Conservation (phyloP, 2,329 filamentous ascomycete species). For the Alternaria postmessia region DNA sequence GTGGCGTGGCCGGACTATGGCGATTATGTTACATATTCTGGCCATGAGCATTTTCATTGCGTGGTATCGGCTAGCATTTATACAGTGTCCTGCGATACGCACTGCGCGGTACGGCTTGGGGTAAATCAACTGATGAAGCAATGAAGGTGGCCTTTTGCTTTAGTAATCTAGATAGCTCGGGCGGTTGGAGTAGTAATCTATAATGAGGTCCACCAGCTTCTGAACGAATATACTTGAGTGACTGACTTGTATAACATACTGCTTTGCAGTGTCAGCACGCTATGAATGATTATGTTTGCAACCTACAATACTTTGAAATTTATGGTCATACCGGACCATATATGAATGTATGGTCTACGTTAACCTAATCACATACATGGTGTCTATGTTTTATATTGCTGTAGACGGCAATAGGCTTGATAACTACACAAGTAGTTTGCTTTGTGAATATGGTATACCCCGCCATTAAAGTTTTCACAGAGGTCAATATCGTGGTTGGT, state of each 20-base stretch:
- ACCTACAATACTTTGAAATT: no score
- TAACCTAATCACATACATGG: no score
- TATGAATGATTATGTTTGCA: no score
- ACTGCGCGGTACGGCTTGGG: not conserved
- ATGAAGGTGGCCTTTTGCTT: not conserved
- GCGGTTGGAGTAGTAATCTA: not conserved
- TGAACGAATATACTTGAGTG: not conserved
- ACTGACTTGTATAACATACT: not conserved
- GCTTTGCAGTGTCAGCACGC: not conserved
- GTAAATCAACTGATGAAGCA: not conserved
- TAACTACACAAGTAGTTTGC: no score
- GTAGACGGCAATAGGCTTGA: no score
- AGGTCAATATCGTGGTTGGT: no score
- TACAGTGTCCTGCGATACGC: not conserved
- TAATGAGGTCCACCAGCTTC: not conserved
- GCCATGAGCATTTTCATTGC: not conserved
- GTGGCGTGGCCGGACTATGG: not conserved
- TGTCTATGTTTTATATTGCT: no score
- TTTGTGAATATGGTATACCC: no score
- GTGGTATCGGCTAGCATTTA: not conserved
- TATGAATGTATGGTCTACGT: no score
- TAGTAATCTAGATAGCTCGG: not conserved
- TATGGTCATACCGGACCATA: no score
- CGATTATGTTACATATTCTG: not conserved
- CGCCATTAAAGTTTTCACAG: no score